Conservation (phyloP, 2,329 filamentous ascomycete genomes). For the Sporothrix pallida region DNA sequence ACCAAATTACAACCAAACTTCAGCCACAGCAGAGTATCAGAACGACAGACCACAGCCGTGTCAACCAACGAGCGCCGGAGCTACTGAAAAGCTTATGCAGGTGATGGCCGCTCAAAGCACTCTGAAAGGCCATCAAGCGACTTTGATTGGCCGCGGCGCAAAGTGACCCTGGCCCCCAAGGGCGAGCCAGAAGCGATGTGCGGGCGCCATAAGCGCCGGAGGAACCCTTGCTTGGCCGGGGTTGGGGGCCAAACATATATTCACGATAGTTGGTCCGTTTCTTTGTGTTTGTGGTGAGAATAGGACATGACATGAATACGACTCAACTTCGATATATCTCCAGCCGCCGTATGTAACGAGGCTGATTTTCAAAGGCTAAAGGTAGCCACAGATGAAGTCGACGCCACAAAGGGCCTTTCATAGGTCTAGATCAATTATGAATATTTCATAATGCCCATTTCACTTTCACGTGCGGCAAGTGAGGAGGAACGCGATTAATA, state of each 20-base stretch:
- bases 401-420: neutral
- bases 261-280: neutral
- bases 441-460: neutral
- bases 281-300: neutral
- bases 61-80: slow-evolving; percentile 17
- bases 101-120: slow-evolving; percentile 34
- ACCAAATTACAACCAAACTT: slow-evolving; percentile 6
- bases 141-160: slow-evolving; percentile 30
- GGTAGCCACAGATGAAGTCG: too few species aligned
- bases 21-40: neutral
- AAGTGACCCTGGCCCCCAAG: slow-evolving; percentile 7
- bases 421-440: neutral
- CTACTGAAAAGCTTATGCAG: slow-evolving; percentile 32
- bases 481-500: neutral
- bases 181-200: neutral
- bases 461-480: neutral
- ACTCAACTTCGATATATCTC: neutral
- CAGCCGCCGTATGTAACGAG: neutral
- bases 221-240: neutral
- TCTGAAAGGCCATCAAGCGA: neutral
- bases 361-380: neutral
- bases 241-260: slow-evolving; percentile 19
- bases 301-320: neutral
- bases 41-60: too few species aligned
- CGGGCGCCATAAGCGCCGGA: slow-evolving; percentile 29